Base-by-base conservation (phyloP, 345 rosid genomes). In the Firmiana major region DNA sequence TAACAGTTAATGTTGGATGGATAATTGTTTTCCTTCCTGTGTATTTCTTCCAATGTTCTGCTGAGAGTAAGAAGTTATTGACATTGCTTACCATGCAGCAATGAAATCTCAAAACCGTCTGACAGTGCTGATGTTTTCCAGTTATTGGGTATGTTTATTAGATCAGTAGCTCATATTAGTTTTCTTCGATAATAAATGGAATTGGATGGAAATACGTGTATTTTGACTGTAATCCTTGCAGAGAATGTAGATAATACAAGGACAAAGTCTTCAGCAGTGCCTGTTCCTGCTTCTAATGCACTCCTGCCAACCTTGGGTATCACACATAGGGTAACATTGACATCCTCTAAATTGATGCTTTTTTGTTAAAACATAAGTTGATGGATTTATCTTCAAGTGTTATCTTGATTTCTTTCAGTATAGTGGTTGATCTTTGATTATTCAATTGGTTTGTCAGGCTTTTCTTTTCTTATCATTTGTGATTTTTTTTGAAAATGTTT, bases 321-420 rank as follows among this genome's bases (percentile, higher is more conserved):
- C 81, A 80, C 85, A 4, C 88, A 85, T 69, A 89, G 86, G 99
- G 97, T 92, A 88, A 90, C 80, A 46, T 68, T 77, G n/a, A 43
- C 63, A 72, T 80, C 77, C 76, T 80, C 79, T 73, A 60, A 75
- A 75, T 78, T 59, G 69, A 75, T 31, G 34, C 75, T 81, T 82
- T 63, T 72, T 82, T n/a, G 74, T 74, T 36, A 46, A 78, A 62
- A 38, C 13, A 38, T 64, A 73, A 42, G 12, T 76, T 64, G 17
- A 58, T 24, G 63, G 55, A 71, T 63, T 43, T 26, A 63, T 59
- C 55, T 57, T 54, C 49, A 16, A 38, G 40, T 38, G 16, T 15
- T 51, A 8, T 17, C 63, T 12, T 34, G 12, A 16, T 51, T 51
- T 38, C 26, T 51, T 9, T 51, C 51, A 53, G 73, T 46, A 43